These are phyloP conservation scores for Scleroderma citrinum DNA, from an alignment of 768 basidiomycete species.

Conservation along the genomic window DNA sequence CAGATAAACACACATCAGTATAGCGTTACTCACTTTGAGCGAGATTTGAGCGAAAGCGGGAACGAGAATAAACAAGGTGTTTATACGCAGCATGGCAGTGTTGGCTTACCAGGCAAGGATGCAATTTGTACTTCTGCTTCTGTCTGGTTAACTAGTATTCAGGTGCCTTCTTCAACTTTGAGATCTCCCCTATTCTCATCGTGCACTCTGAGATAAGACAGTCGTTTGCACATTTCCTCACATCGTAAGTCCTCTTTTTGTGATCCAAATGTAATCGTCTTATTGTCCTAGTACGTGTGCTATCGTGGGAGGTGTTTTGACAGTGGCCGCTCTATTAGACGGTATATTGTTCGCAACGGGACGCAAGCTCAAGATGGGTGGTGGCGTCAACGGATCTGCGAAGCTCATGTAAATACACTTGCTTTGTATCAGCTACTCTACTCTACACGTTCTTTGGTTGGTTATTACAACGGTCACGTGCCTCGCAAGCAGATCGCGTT, in stretches of 20 bases:
- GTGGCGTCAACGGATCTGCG: slow-evolving; percentile 22
- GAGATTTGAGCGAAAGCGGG: slow-evolving; percentile 69
- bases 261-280: background rate
- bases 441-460: background rate
- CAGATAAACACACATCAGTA: slow-evolving; percentile 91
- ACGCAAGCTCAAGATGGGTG: slow-evolving; percentile 63
- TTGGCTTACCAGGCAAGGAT: slow-evolving; percentile 59
- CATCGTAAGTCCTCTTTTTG: slow-evolving; percentile 62
- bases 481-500: background rate
- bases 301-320: slow-evolving; percentile 95
- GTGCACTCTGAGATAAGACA: slow-evolving; percentile 88
- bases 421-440: background rate
- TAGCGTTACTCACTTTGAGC: slow-evolving; percentile 93
- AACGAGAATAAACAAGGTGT: slow-evolving; percentile 59
- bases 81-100: slow-evolving; percentile 65
- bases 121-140: background rate
- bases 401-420: slow-evolving; percentile 28
- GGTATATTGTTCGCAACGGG: slow-evolving; percentile 80
- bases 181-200: slow-evolving; percentile 94
- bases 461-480: background rate
- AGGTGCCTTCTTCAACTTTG: slow-evolving; percentile 89
- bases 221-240: slow-evolving; percentile 96
- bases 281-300: slow-evolving; percentile 72
- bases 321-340: slow-evolving; percentile 87
- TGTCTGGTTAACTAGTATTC: background rate